A percentile compares a stretch with the other conserved stretches of the same genome.
These are phyloP conservation scores for Brassica juncea DNA, from an alignment of 345 rosid species.

Conservation along the genomic window DNA sequence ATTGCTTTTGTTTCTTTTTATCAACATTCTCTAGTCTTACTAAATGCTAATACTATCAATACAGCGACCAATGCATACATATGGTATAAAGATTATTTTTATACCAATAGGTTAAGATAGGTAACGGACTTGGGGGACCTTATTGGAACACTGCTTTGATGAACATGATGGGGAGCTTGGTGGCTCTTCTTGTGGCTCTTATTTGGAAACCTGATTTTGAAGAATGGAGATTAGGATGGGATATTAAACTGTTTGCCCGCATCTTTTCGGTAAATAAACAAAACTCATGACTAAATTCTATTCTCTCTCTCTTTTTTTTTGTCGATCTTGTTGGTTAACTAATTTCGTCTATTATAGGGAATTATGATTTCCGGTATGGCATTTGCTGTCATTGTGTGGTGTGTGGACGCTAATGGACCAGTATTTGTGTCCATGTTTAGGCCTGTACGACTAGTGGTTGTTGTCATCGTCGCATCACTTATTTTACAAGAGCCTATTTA, in stretches of 20 bases:
- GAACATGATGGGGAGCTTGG: slow-evolving; percentile 2
- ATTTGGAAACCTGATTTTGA: neutral
- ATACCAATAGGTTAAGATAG: neutral
- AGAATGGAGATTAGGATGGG: slow-evolving; percentile 7
- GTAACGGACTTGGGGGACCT: neutral
- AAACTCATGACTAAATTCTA: neutral
- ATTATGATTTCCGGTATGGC: neutral
- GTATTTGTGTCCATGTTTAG: slow-evolving; percentile 8
- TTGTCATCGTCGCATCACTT: neutral
- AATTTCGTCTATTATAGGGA: neutral
- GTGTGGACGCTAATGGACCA: slow-evolving; percentile 3
- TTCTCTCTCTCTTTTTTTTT: neutral
- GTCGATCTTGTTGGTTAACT: neutral
- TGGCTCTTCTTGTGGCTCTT: slow-evolving; percentile 6
- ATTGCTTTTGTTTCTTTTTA: neutral
- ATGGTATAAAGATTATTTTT: neutral
- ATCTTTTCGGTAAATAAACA: neutral
- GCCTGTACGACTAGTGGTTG: neutral
- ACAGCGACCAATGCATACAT: neutral
- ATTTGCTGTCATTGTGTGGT: slow-evolving; percentile 1
- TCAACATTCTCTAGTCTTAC: neutral
- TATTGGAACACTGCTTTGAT: slow-evolving; percentile 2
- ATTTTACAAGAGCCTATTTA: neutral
- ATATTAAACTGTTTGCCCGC: neutral
- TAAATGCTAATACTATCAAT: neutral